Percentiles rank a stretch among this genome's conserved stretches.
Evolutionary conservation across 2,329 filamentous ascomycete species (phyloP).

Genomic region (Annulohypoxylon truncatum): DNA sequence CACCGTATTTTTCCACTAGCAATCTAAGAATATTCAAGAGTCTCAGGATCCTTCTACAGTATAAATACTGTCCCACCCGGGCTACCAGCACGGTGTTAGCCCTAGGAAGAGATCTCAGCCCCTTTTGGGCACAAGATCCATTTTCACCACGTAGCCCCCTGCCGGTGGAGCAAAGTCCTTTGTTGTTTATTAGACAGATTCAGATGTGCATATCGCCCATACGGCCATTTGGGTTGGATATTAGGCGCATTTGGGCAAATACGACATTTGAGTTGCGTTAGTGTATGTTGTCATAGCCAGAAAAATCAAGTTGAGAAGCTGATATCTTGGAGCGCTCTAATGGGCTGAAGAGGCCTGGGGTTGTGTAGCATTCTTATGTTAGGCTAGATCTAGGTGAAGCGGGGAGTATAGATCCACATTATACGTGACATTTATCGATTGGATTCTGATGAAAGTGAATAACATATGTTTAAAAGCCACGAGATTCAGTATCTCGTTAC

Average conservation of each 20-base stretch:
- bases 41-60: neutral
- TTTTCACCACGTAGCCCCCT: slow-evolving; percentile 17
- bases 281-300: neutral
- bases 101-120: slow-evolving; percentile 5
- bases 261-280: neutral
- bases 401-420: neutral
- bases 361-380: neutral
- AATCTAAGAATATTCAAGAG: neutral
- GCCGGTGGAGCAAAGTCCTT: slow-evolving; percentile 1
- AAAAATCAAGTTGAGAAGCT: neutral
- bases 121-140: slow-evolving; percentile 8
- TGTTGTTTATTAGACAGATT: neutral
- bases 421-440: neutral
- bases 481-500: neutral
- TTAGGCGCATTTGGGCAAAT: neutral
- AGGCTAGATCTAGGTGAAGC: neutral
- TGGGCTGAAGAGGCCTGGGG: neutral
- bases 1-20: neutral
- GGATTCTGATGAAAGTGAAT: neutral
- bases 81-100: slow-evolving; percentile 2
- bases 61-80: neutral
- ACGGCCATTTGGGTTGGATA: neutral
- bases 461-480: neutral
- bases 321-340: neutral
- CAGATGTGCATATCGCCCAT: neutral